These are phyloP conservation scores for Avicennia marina DNA, from an alignment of 257 asterid genomes.

Conservation along the genomic window DNA sequence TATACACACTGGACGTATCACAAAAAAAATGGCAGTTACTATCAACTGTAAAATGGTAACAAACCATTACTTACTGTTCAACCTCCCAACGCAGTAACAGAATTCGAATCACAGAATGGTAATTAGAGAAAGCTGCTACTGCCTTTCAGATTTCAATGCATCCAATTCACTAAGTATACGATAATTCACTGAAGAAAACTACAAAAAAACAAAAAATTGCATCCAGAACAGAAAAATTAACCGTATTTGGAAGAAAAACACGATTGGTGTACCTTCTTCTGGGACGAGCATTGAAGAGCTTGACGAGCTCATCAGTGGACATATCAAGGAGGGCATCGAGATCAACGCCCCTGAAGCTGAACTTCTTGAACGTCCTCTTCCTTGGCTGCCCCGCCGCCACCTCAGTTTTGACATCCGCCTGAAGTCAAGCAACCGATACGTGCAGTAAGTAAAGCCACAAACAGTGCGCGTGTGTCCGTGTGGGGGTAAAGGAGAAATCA, in stretches of 20 bases:
- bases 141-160: too few species aligned
- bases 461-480: background rate
- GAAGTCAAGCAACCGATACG: background rate
- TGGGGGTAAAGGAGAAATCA: background rate
- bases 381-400: constrained; percentile 49
- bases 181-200: too few species aligned
- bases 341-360: constrained; percentile 65
- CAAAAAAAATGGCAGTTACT: too few species aligned
- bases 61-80: too few species aligned
- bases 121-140: too few species aligned
- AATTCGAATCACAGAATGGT: too few species aligned
- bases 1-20: too few species aligned
- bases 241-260: background rate
- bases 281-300: constrained; percentile 59
- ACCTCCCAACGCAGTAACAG: too few species aligned
- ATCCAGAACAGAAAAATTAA: background rate
- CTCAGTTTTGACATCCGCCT: constrained; percentile 40
- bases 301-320: constrained; percentile 71
- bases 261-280: constrained; percentile 47
- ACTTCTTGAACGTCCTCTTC: constrained; percentile 82
- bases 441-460: background rate
- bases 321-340: constrained; percentile 69
- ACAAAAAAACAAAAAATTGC: background rate
- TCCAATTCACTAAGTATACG: too few species aligned
- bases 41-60: too few species aligned